Evolutionary conservation across 108 stramenopile species (phyloP), one percentile per base, ranked within the genome.

Genomic region (Cyclotella atomus): DNA sequence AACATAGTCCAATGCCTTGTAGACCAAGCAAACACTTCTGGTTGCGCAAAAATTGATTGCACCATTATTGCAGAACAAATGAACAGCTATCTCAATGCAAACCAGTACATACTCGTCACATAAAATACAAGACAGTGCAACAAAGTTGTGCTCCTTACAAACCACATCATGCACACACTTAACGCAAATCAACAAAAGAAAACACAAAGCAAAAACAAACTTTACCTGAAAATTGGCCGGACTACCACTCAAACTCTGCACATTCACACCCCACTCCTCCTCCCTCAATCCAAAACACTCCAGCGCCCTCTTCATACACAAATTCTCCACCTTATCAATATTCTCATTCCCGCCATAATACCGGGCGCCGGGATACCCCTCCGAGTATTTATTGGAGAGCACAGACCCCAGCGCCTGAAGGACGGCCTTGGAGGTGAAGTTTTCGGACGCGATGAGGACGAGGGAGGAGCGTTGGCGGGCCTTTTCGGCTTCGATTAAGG

Each of bases 291-390:
- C 77, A 71, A 98, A 99, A 7, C 95, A 95, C 66, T 97, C 94
- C 54, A 99, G 73, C 0, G 99, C 99, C 2, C 99, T 86, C 72
- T 94, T 76, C 82, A 98, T 98, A 85, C 99, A 99, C 0, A 99
- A 86, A 35, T 84, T 36, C 83, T 99, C 99, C 57, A 98, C 96
- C 85, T 93, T 85, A 83, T 99, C 97, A 65, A 99, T 97, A 73
- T 97, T 96, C 73, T 97, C 96, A 73, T 97, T 97, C 21, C 97
- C 97, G 10, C 97, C 98, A 78, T 99, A 97, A 76, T 97, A 99
- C 16, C 97, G 81, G 19, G 96, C 90, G 30, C 94, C 95, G 9
- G 97, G 97, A 85, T 98, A 99, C 55, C 96, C 96, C 85, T 96
- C 96, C 25, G 81, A 83, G 70, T 96, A 96, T 89, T 99, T 99